Evolutionary conservation across 1,284 basidiomycete genomes (phyloP).

Genomic region (Coniferiporia weirii): DNA sequence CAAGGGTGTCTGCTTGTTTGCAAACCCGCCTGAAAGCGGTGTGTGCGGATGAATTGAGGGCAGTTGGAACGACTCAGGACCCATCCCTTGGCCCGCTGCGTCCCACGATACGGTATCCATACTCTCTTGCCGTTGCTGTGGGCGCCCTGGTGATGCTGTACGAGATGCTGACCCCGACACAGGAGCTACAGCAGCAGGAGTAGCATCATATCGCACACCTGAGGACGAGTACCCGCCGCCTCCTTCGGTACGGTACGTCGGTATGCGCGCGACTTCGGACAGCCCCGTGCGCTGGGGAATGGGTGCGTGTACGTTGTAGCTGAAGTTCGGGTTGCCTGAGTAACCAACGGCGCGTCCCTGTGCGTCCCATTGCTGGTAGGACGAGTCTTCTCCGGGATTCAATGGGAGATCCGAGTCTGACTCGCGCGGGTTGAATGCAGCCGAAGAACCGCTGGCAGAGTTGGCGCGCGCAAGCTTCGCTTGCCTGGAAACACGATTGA

Average conservation of each 20-base stretch:
- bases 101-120: conserved; percentile 16
- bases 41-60: conserved; percentile 12
- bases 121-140: conserved; percentile 8
- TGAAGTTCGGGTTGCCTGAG: conserved; percentile 12
- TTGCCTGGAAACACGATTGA: neutral
- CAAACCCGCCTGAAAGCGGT: conserved; percentile 16
- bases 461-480: conserved; percentile 15
- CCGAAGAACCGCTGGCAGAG: conserved; percentile 1
- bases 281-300: neutral
- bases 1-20: neutral
- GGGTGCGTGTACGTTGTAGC: conserved; percentile 5
- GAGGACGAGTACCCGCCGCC: conserved; percentile 8
- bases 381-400: conserved; percentile 11
- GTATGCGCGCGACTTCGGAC: neutral
- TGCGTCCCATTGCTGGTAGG: conserved; percentile 15
- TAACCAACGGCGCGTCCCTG: conserved; percentile 9
- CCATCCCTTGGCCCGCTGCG: conserved; percentile 3
- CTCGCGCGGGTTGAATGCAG: conserved; percentile 16
- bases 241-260: conserved; percentile 6
- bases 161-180: neutral
- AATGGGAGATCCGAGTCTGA: conserved; percentile 16
- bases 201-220: neutral
- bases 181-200: neutral
- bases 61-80: conserved; percentile 12
- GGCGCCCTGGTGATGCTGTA: neutral